Base-by-base conservation (phyloP, 2,329 filamentous ascomycete genomes). In the Epichloe gansuensis region DNA sequence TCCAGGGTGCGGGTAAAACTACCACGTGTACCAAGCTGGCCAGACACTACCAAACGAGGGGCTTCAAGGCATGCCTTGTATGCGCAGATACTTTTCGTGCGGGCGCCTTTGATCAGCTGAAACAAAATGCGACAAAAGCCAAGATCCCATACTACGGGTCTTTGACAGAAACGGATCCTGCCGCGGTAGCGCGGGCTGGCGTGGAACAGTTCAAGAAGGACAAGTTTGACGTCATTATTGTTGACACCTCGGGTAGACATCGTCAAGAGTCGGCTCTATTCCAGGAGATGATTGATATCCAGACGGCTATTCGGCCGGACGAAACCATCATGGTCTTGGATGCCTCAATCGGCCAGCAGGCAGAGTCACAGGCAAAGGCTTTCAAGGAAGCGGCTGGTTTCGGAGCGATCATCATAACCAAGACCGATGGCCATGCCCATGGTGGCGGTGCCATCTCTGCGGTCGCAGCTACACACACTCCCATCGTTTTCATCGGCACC, bases 151-250 rank as follows among this genome's bases (percentile, higher is more conserved):
- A 98, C 77, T 98, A 94, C 67, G 93, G 93, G 62, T 95, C 88
- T 53, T 75, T 98, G 57, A 98, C 91, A 3, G 89, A 98, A 72
- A 96, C 90, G 7, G 93, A 98, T 64, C 93, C 93, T 0, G 89
- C 91, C 0, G 84, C 89, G 5, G 93, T 98, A 17, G 91, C 93
- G 0, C 80, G 82, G n/a, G 90, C 96, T 60, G 93, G 93, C 71
- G 93, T 98, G 35, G 89, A 95, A 46, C 94, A 97, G 71, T 98
- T 98, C 76, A 96, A 95, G 74, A 97, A 96, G 75, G 93, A 98
- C 73, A 81, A 84, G 47, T 98, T 98, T 65, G 93, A 98, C 69
- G 84, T 98, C 59, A 98, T 98, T 63, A 97, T 98, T 56, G 93
- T 98, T 51, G 93, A 98, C 72, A 98, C 93, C 0, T 95, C 88